These are phyloP conservation scores for Ophiocytium majus DNA, from an alignment of 352 stramenopile genomes.

Conservation along the genomic window DNA sequence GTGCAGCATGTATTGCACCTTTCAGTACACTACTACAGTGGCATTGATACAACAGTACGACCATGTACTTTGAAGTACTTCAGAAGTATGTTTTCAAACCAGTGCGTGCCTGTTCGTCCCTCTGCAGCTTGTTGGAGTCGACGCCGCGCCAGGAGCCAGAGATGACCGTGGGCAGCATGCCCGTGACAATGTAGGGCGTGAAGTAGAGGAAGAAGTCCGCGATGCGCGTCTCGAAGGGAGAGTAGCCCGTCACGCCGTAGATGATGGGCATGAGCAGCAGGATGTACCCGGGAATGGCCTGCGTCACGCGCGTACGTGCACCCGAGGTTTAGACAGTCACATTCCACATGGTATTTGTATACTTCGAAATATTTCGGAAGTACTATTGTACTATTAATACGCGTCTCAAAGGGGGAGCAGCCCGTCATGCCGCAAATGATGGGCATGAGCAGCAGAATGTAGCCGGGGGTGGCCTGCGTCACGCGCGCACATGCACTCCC, in stretches of 20 bases:
- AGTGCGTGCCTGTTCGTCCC: slow-evolving; percentile 40
- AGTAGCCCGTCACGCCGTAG: slow-evolving; percentile 47
- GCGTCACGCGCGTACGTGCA: not conserved
- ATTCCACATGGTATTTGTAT: no score
- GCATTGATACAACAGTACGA: not conserved
- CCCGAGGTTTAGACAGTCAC: not conserved
- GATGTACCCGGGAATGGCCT: slow-evolving; percentile 56
- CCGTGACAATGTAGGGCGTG: slow-evolving; percentile 20
- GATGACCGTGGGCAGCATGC: slow-evolving; percentile 47
- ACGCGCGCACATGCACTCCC: not conserved
- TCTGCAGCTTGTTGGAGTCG: slow-evolving; percentile 44
- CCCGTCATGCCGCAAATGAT: slow-evolving; percentile 34
- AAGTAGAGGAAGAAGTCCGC: slow-evolving; percentile 27
- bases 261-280: slow-evolving; percentile 55
- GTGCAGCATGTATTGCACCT: no score
- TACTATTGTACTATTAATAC: not conserved
- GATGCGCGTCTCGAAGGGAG: slow-evolving; percentile 52
- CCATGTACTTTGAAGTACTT: not conserved
- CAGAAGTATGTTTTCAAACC: not conserved
- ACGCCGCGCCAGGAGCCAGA: slow-evolving; percentile 42
- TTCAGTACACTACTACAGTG: not conserved
- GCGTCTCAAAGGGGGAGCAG: not conserved
- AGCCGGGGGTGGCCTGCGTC: slow-evolving; percentile 50
- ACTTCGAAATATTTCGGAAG: no score
- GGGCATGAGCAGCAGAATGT: slow-evolving; percentile 55